Evolutionary conservation across 176 grass and related monocot species (phyloP).

Genomic region (Saccharum spontaneum): DNA sequence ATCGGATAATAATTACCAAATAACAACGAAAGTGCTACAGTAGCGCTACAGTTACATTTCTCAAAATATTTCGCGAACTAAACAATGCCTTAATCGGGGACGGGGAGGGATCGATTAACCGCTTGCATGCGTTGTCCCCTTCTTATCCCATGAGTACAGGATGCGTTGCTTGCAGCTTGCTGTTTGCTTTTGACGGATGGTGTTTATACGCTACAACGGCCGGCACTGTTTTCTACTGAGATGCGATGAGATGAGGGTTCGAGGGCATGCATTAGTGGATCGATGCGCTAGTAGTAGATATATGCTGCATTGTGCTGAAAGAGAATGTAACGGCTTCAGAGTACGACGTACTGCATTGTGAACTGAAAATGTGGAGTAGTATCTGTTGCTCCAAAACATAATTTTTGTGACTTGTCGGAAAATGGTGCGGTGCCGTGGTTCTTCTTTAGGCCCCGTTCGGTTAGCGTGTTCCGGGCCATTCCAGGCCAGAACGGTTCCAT

Average conservation of each 20-base stretch:
- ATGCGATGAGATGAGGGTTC: conserved; percentile 36
- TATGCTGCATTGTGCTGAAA: background rate
- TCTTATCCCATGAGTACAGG: conserved; percentile 46
- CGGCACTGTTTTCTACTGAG: conserved; percentile 7
- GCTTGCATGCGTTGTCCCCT: background rate
- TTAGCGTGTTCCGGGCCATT: no score
- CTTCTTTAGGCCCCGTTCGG: no score
- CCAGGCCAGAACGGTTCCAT: no score
- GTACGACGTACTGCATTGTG: background rate
- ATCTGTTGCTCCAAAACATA: background rate
- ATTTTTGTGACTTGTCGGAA: background rate
- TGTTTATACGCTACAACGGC: background rate
- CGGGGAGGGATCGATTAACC: background rate
- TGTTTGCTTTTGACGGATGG: background rate
- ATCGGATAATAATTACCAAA: no score
- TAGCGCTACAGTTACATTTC: no score
- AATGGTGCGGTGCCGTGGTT: background rate
- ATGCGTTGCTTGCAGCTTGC: conserved; percentile 26
- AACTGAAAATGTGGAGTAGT: background rate
- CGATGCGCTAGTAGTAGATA: background rate
- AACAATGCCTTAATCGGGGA: no score
- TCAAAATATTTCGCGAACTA: no score
- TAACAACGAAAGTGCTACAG: no score
- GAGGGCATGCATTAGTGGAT: conserved; percentile 24
- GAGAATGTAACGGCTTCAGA: background rate